Base-by-base conservation (phyloP, 768 basidiomycete species). In the Pisolithus sp. region DNA sequence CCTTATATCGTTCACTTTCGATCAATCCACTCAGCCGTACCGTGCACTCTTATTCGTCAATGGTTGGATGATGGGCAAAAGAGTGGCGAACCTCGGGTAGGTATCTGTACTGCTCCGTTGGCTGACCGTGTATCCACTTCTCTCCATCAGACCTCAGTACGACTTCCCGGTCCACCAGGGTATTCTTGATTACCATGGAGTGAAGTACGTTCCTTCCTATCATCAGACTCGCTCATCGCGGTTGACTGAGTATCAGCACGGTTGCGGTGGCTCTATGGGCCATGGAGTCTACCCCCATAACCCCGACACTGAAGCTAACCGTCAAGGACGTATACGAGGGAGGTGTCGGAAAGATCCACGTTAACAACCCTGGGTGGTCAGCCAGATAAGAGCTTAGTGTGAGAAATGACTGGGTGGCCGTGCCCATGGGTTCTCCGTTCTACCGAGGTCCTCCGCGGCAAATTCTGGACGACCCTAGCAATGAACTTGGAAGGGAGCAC, bases 1-100 rank as follows among this genome's bases (percentile, higher is more conserved):
- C 5, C 79, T 79, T 55, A 68, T 91, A 58, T 85, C 84, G 13
- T 88, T 91, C 62, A 79, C 75, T 1, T 91, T 90, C 61, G 77
- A 82, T 45, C 76, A 82, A 44, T 65, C 75, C 1, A 75, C 75
- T 4, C 82, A 86, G 59, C 76, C 86, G 21, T 91, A 89, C 59
- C 77, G 89, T 15, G 82, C 83, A 3, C 73, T 81, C 41, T 57
- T 92, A 39, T 91, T 87, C 53, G 84, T 92, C 18, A 91, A 93
- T 58, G 90, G 89, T 12, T 93, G 90, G 90, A 85, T 86, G 80
- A 88, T 88, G 80, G 90, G 89, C 8, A 91, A 90, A 68, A 66
- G 82, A 18, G 75, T 85, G n/a, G 81, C 70, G 13, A 84, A 86
- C 59, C 75, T 86, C 2, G 85, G 85, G 86, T 81, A 54, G 52